Percentiles rank a stretch among this genome's conserved stretches.
These are phyloP conservation scores for Komagataea norvegica DNA, from an alignment of 1,139 yeast species.

Conservation along the genomic window DNA sequence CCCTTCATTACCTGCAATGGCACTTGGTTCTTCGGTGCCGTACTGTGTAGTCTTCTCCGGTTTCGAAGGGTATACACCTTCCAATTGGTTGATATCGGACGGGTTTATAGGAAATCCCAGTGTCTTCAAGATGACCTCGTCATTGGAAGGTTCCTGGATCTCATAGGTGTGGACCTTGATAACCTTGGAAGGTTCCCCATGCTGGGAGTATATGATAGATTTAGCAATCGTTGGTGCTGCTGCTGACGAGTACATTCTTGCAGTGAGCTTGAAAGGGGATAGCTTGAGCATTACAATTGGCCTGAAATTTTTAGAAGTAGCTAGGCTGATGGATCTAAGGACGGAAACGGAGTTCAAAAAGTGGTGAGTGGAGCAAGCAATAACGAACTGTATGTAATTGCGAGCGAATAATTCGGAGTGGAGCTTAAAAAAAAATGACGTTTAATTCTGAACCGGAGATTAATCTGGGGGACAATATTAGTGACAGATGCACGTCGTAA, in stretches of 20 bases:
- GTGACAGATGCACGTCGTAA: too few relatives aligned
- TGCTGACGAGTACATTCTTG: conserved; percentile 8
- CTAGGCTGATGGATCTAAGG: background rate
- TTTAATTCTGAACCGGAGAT: too few relatives aligned
- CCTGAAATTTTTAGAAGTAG: conserved; percentile 1
- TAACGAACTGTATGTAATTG: background rate
- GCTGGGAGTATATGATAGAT: conserved; percentile 51
- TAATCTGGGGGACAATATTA: too few relatives aligned
- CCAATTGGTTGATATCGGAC: conserved; percentile 83
- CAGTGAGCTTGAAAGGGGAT: conserved; percentile 5
- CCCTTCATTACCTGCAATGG: conserved; percentile 93
- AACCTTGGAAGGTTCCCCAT: conserved; percentile 59
- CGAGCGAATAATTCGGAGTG: background rate
- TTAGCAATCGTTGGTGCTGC: conserved; percentile 38
- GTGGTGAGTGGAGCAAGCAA: background rate
- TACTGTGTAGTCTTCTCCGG: conserved; percentile 55
- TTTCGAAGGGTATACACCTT: conserved; percentile 89
- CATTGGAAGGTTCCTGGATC: conserved; percentile 42
- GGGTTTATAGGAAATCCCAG: conserved; percentile 93
- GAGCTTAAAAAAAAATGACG: too few relatives aligned
- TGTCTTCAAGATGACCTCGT: conserved; percentile 33
- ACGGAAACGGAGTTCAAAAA: background rate
- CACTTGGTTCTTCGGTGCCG: conserved; percentile 57
- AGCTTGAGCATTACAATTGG: conserved; percentile 4
- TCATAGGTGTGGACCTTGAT: conserved; percentile 48